phyloP scores from a whole-genome alignment of 768 basidiomycete species.

The Lentinula lateritia region DNA sequence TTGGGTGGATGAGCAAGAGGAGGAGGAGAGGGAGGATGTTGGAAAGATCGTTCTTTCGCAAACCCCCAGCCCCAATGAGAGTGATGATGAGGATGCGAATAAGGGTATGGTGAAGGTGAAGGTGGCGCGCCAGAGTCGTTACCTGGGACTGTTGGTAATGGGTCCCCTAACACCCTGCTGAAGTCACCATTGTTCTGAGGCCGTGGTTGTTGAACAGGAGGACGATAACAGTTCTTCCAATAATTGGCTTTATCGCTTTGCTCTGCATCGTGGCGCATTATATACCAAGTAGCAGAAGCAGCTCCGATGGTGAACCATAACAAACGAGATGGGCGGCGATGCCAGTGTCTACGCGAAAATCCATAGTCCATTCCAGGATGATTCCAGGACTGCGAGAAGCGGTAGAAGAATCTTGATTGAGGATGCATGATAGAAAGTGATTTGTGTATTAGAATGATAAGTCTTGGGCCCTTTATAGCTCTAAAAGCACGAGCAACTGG shows the following conservation, averaged over 20 bases:
- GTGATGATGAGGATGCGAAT: slow-evolving; percentile 7
- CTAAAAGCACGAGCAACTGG: neutral
- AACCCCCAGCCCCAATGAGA: slow-evolving; percentile 7
- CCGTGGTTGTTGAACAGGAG: slow-evolving; percentile 5
- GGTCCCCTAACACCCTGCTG: neutral
- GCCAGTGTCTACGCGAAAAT: neutral
- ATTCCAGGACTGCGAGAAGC: neutral
- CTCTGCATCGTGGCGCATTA: slow-evolving; percentile 33
- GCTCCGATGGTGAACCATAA: slow-evolving; percentile 70
- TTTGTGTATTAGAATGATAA: neutral
- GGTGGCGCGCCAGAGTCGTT: neutral
- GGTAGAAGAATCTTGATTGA: neutral
- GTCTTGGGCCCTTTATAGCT: neutral
- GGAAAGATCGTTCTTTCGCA: slow-evolving; percentile 2
- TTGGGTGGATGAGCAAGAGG: neutral
- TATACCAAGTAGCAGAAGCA: slow-evolving; percentile 32
- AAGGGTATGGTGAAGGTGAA: slow-evolving; percentile 2
- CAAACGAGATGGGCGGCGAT: slow-evolving; percentile 44
- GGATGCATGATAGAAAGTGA: neutral
- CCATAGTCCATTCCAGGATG: neutral
- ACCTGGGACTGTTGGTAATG: neutral
- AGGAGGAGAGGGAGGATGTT: neutral
- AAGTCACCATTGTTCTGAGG: slow-evolving; percentile 6
- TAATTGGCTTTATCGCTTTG: slow-evolving; percentile 19
- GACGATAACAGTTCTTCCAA: slow-evolving; percentile 11